phyloP scores from a whole-genome alignment of 2,329 filamentous ascomycete species.

The Botrytis medusae region DNA sequence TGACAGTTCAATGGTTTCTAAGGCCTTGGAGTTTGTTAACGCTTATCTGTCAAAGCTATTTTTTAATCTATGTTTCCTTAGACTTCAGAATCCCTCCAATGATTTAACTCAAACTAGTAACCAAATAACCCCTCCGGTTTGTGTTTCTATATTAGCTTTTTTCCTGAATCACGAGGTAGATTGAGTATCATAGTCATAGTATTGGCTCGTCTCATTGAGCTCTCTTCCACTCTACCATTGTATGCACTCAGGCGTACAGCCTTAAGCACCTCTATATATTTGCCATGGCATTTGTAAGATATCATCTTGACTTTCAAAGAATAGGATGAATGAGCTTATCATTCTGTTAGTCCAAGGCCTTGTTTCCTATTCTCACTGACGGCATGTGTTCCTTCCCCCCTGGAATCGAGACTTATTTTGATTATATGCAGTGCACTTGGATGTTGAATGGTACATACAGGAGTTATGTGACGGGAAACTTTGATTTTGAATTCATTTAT shows the following conservation, averaged over 20 bases:
- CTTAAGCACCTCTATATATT: no score
- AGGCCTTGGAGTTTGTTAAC: neutral
- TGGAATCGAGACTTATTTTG: neutral
- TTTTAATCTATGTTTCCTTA: neutral
- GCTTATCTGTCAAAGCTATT: neutral
- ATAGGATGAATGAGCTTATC: neutral
- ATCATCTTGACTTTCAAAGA: neutral
- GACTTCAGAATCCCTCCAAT: neutral
- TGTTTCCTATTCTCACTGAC: neutral
- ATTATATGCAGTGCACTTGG: neutral
- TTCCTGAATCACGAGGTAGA: neutral
- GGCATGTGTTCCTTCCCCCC: neutral
- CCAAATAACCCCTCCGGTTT: accelerated
- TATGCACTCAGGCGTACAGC: neutral
- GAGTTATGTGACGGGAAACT: neutral
- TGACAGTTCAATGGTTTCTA: neutral
- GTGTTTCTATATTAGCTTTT: neutral
- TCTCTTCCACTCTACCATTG: neutral
- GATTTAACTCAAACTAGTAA: neutral
- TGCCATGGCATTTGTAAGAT: neutral
- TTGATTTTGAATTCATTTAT: neutral
- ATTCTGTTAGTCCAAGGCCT: neutral
- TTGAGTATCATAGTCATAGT: neutral
- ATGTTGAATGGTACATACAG: accelerated
- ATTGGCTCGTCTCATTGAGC: neutral